Base-by-base conservation (phyloP, 805 yeast species). In the Myxozyma mucilagina region DNA sequence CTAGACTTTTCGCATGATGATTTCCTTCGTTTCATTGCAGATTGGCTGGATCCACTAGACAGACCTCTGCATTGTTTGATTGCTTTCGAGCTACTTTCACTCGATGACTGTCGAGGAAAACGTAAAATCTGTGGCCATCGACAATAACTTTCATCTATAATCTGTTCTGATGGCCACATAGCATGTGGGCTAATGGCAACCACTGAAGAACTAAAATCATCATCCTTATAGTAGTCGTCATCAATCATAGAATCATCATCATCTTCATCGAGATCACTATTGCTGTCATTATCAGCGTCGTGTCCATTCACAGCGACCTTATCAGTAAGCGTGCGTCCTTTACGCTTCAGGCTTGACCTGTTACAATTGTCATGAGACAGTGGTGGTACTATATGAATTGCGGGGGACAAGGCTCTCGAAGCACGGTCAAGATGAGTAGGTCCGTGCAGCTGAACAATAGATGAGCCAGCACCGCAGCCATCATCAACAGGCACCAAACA, bases 381-480 rank as follows among this genome's bases (percentile, higher is more conserved):
- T 9, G 58, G 58, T 34, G 58, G 58, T 3, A 55, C 58, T 24
- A 55, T 55, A 20, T 55, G 58, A 18, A 55, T 41, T 13, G 48
- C 58, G 18, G 58, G 58, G 7, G 58, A 55, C 13, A 55, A 41
- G 1, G 53, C 45, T n/a, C 53, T 48, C 10, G 24, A 8, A 13
- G 56, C 48, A 14, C 9, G 31, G 24, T n/a, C 10, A 42, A 41
- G 13, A 24, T 52, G 4, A n/a, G 43, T 9, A 5, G 32, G 4
- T 14, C 16, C 18, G 43, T 24, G 43, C 18, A 16, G 41, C 11
- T 31, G 39, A 11, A 32, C 49, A n/a, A n/a, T n/a, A n/a, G n/a
- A n/a, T n/a, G n/a, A n/a, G n/a, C n/a, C n/a, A n/a, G n/a, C n/a
- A n/a, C n/a, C n/a, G n/a, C n/a, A n/a, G n/a, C n/a, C n/a, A n/a